A percentile compares a stretch with the other conserved stretches of the same genome.
These are phyloP conservation scores for Dothideomycetidae sp. DNA, from an alignment of 2,329 filamentous ascomycete species.

Conservation along the genomic window DNA sequence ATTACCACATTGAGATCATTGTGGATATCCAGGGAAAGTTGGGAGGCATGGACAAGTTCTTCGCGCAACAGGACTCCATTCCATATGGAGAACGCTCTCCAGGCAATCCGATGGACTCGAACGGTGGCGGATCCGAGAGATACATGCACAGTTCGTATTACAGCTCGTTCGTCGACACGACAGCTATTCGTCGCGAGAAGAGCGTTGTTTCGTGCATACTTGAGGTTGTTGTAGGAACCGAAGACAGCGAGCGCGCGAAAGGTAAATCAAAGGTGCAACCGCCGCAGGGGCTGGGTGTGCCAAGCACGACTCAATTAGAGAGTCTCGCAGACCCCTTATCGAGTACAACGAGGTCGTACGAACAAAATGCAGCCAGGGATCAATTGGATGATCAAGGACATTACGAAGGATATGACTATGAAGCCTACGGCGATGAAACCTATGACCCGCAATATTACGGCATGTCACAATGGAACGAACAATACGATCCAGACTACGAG, in stretches of 20 bases:
- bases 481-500: constrained; percentile 7
- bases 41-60: constrained; percentile 50
- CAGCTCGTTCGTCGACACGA: constrained; percentile 47
- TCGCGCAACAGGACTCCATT: constrained; percentile 6
- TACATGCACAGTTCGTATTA: constrained; percentile 6
- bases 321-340: too few relatives aligned
- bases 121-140: constrained; percentile 9
- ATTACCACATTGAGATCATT: constrained; percentile 84
- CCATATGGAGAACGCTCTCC: constrained; percentile 3
- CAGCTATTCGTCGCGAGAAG: constrained; percentile 73
- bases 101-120: constrained; percentile 3
- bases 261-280: constrained; percentile 23
- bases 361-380: neutral
- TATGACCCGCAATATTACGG: constrained; percentile 4
- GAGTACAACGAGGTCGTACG: too few relatives aligned
- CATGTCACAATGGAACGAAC: constrained; percentile 5
- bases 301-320: too few relatives aligned
- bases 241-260: constrained; percentile 51
- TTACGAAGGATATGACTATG: neutral
- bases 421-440: neutral
- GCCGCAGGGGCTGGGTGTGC: neutral
- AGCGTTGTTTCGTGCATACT: constrained; percentile 80
- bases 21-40: constrained; percentile 83
- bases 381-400: neutral
- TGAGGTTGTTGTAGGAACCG: constrained; percentile 75